These are phyloP conservation scores for Elsinoe batatas DNA, from an alignment of 2,329 filamentous ascomycete genomes.

Conservation along the genomic window DNA sequence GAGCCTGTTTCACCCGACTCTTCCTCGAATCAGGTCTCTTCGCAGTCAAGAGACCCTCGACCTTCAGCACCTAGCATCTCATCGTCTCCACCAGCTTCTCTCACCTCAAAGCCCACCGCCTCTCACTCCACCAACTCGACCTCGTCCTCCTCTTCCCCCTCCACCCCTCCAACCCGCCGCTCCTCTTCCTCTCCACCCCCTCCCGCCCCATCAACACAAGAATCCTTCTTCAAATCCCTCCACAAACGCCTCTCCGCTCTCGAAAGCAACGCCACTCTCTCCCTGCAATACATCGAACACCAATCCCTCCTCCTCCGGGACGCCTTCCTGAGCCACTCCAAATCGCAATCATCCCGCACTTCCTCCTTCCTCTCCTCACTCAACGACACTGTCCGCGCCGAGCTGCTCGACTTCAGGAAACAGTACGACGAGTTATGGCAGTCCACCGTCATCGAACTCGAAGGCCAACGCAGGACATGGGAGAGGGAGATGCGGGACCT, in stretches of 20 bases:
- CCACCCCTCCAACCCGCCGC: not conserved
- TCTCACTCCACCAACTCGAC: not conserved
- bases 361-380: constrained; percentile 70
- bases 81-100: not conserved
- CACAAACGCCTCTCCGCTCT: constrained; percentile 86
- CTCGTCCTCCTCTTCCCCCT: constrained; percentile 1
- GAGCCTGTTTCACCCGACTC: not conserved
- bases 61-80: not conserved
- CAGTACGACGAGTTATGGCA: constrained; percentile 98
- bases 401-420: constrained; percentile 65
- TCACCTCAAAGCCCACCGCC: not conserved
- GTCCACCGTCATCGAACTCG: constrained; percentile 82
- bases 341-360: constrained; percentile 75
- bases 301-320: constrained; percentile 86
- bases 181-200: not conserved
- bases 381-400: constrained; percentile 77
- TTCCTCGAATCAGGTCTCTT: not conserved
- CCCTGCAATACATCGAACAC: constrained; percentile 91
- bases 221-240: constrained; percentile 95
- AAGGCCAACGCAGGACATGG: constrained; percentile 76
- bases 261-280: constrained; percentile 85
- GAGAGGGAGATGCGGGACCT: constrained; percentile 76
- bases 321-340: constrained; percentile 76
- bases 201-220: constrained; percentile 69
- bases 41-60: not conserved